These are phyloP conservation scores for Globisporangium ultimum DNA, from an alignment of 352 stramenopile genomes.

Conservation along the genomic window DNA sequence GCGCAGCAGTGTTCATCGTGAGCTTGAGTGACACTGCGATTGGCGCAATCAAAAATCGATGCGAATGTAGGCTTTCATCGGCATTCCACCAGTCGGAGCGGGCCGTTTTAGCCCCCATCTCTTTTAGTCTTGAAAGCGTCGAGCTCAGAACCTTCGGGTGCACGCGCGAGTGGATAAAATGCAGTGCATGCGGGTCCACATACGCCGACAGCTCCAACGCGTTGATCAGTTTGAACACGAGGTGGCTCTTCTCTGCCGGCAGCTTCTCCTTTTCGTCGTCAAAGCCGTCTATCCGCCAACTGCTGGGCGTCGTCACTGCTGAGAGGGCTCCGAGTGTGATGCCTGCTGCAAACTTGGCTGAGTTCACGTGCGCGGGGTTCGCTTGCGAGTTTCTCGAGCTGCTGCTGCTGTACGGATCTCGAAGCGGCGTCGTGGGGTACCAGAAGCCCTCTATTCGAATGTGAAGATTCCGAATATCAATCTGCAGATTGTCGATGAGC, in stretches of 20 bases:
- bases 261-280: constrained; percentile 33
- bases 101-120: constrained; percentile 69
- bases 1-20: constrained; percentile 83
- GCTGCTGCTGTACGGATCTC: constrained; percentile 11
- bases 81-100: constrained; percentile 75
- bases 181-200: constrained; percentile 77
- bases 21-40: constrained; percentile 84
- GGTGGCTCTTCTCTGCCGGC: constrained; percentile 34
- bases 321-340: constrained; percentile 81
- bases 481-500: constrained; percentile 88
- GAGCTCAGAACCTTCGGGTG: constrained; percentile 76
- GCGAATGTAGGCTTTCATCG: constrained; percentile 61
- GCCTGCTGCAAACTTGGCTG: constrained; percentile 69
- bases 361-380: constrained; percentile 8
- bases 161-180: constrained; percentile 85
- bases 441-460: constrained; percentile 82
- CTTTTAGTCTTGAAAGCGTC: constrained; percentile 70
- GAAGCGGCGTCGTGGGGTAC: constrained; percentile 33
- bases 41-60: constrained; percentile 80
- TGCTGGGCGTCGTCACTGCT: constrained; percentile 80
- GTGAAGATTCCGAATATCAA: constrained; percentile 86
- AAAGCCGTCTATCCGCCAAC: constrained; percentile 79
- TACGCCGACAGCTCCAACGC: constrained; percentile 84
- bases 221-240: constrained; percentile 88
- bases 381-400: neutral